Base-by-base conservation (phyloP, 1,284 basidiomycete genomes). In the Amylostereum areolatum region DNA sequence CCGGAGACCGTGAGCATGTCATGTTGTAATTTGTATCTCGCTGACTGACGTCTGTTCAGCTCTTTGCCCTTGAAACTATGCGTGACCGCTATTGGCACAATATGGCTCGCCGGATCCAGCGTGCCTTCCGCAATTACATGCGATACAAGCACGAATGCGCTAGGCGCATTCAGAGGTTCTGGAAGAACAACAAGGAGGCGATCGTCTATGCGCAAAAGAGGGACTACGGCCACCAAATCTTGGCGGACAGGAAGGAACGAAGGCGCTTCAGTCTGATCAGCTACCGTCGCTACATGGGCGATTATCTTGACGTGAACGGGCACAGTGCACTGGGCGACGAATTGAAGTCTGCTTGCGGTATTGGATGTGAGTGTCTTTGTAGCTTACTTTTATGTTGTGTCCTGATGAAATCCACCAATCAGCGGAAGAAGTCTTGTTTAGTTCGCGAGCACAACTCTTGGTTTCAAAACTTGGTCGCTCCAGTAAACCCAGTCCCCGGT, bases 81-180 rank as follows among this genome's bases (percentile, higher is more conserved):
- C 86, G 96, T 48, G 97, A 99, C 65, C 83, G 90, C 51, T 99
- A 99, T 70, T 99, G 97, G 97, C 97, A 99, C 69, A 98, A 98
- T 65, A 99, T 99, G 96, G 96, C 96, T 0, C 83, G 73, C 37
- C 87, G 96, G 45, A 99, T 99, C 48, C 97, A 99, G 69, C 85
- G 96, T 35, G 94, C 94, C 4, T 99, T 87, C 82, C 80, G 96
- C 53, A 96, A 97, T 64, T 97, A 96, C 65, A 80, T 96, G 75
- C 82, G 96, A 24, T 93, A 97, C 71, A 93, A 92, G 70, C 81
- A 95, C 57, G 97, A 98, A 64, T 96, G 93, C 58, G 97, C 97
- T 7, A 81, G 81, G 42, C 87, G 94, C 54, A 99, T 99, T 53
- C 97, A 99, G 67, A 76, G 95, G 45, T 97, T 97, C 80, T 99